Evolutionary conservation across 148 eudicot genomes (phyloP).

Genomic region (Simmondsia chinensis): DNA sequence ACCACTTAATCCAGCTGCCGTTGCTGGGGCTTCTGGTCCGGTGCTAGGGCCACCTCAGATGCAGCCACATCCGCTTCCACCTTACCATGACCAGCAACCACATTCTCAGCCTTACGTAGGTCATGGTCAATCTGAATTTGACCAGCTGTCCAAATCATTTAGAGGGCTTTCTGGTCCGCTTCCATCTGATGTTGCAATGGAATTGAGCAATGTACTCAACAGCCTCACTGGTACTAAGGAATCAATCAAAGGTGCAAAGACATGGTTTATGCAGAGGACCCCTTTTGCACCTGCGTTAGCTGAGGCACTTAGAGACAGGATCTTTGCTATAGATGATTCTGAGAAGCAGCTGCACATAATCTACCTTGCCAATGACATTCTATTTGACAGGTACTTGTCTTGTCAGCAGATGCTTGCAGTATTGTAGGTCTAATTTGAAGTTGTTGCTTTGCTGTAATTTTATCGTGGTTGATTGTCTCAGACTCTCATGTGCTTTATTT

Average conservation of each 20-base stretch:
- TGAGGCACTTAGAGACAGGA: slow-evolving; percentile 81
- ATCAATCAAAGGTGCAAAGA: slow-evolving; percentile 91
- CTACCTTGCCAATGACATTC: slow-evolving; percentile 93
- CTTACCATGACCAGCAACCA: slow-evolving; percentile 55
- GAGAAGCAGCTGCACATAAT: slow-evolving; percentile 86
- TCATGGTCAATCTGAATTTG: slow-evolving; percentile 62
- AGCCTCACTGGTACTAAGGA: slow-evolving; percentile 89
- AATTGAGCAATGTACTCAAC: slow-evolving; percentile 72
- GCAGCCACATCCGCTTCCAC: slow-evolving; percentile 64
- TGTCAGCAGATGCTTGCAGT: no score
- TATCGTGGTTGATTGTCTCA: no score
- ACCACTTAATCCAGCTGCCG: slow-evolving; percentile 35
- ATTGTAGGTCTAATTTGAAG: no score
- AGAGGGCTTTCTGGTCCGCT: slow-evolving; percentile 82
- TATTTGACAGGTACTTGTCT: slow-evolving; percentile 97
- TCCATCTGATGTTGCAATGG: slow-evolving; percentile 88
- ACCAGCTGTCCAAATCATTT: slow-evolving; percentile 51
- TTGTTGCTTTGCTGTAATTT: no score
- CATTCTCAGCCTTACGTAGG: slow-evolving; percentile 59
- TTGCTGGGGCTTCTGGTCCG: slow-evolving; percentile 29
- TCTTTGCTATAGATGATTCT: slow-evolving; percentile 68
- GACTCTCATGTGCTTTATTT: no score
- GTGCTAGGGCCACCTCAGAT: slow-evolving; percentile 44
- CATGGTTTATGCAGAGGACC: slow-evolving; percentile 98
- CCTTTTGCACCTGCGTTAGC: slow-evolving; percentile 81